Evolutionary conservation across 306 rosid genomes (phyloP).

Genomic region (Begonia loranthoides): DNA sequence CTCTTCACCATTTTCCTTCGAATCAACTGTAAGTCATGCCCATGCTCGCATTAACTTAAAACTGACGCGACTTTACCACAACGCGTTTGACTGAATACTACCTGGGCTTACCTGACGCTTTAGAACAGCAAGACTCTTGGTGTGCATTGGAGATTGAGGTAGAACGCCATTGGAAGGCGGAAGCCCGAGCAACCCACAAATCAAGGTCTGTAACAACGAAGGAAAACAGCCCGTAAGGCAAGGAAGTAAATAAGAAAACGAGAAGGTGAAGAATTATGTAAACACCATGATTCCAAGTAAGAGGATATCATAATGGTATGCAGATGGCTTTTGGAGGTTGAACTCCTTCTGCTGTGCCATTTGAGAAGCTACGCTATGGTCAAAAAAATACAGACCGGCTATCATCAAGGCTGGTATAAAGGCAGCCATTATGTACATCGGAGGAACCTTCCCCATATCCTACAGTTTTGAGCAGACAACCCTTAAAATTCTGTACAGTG

Average conservation of each 20-base stretch:
- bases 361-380: slow-evolving; percentile 80
- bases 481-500: background rate
- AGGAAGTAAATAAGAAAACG: no score
- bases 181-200: slow-evolving; percentile 82
- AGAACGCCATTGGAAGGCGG: slow-evolving; percentile 98
- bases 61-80: no score
- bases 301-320: slow-evolving; percentile 73
- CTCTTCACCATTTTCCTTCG: slow-evolving; percentile 60
- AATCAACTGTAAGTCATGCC: slow-evolving; percentile 31
- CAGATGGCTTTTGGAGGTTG: slow-evolving; percentile 77
- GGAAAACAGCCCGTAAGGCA: background rate
- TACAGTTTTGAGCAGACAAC: slow-evolving; percentile 15
- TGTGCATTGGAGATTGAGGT: slow-evolving; percentile 96
- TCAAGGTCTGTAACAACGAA: slow-evolving; percentile 38
- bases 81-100: background rate
- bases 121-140: slow-evolving; percentile 82
- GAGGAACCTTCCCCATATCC: slow-evolving; percentile 67
- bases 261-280: no score
- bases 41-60: background rate
- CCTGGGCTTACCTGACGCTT: slow-evolving; percentile 42
- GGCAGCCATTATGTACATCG: slow-evolving; percentile 47
- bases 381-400: slow-evolving; percentile 81
- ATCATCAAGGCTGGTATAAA: slow-evolving; percentile 66
- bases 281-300: slow-evolving; percentile 64
- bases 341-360: slow-evolving; percentile 85